Evolutionary conservation across 106 monocot genomes (phyloP).

Genomic region (Narthecium ossifragum): DNA sequence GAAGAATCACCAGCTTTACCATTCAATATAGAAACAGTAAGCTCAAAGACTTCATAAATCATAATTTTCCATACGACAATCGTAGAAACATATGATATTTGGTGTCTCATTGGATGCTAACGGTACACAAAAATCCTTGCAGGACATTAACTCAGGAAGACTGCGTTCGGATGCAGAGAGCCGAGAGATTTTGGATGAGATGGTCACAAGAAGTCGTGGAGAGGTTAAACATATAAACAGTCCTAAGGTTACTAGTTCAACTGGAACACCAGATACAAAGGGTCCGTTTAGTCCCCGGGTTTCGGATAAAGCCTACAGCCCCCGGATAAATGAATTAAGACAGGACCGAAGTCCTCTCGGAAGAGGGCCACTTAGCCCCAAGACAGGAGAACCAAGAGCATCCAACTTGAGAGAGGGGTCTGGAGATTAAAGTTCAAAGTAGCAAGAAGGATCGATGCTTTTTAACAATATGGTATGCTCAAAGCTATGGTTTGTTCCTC

Average conservation of each 20-base stretch:
- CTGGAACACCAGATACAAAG: slow-evolving; percentile 42
- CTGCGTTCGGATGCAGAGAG: slow-evolving; percentile 20
- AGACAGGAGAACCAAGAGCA: slow-evolving; percentile 28
- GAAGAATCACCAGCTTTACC: slow-evolving; percentile 68
- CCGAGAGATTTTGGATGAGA: slow-evolving; percentile 61
- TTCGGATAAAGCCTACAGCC: slow-evolving; percentile 42
- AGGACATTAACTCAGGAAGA: slow-evolving; percentile 28
- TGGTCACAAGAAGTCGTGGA: slow-evolving; percentile 80
- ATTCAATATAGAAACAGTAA: slow-evolving; percentile 34
- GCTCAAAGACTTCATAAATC: not conserved
- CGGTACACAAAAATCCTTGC: no score
- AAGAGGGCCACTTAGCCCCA: slow-evolving; percentile 28
- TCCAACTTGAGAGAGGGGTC: slow-evolving; percentile 46
- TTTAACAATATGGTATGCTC: no score
- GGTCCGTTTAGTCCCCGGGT: slow-evolving; percentile 34
- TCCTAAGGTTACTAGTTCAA: slow-evolving; percentile 70
- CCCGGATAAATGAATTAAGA: slow-evolving; percentile 42
- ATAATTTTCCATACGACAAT: not conserved
- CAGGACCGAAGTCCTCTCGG: slow-evolving; percentile 32
- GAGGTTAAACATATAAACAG: slow-evolving; percentile 62
- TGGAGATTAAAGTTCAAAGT: slow-evolving; percentile 15
- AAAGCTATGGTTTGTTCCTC: not conserved
- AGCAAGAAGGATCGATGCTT: slow-evolving; percentile 7
- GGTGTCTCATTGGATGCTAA: no score
- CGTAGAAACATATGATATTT: no score